Conservation (phyloP, 2,329 filamentous ascomycete species). For the Penicillium corylophilum region DNA sequence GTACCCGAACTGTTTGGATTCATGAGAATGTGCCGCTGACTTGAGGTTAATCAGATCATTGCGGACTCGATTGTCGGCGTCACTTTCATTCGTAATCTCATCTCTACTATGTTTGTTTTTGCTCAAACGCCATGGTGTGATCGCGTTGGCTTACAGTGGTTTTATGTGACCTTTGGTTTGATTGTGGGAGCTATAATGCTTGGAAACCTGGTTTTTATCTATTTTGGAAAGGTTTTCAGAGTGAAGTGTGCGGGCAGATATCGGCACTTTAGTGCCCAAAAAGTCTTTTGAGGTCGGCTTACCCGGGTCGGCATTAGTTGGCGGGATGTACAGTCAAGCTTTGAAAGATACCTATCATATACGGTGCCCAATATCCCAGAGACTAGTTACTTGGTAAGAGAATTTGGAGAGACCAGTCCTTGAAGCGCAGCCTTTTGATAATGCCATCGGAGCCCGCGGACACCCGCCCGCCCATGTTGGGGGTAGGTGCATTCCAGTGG, state of each 20-base stretch:
- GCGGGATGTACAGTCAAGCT: not conserved
- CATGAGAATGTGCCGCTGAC: not conserved
- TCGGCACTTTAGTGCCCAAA: slow-evolving; percentile 31
- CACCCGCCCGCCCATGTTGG: not conserved
- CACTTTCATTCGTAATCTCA: slow-evolving; percentile 46
- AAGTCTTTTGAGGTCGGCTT: not conserved
- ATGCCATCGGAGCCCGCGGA: not conserved
- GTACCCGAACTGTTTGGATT: too few species aligned
- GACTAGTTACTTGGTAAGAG: too few species aligned
- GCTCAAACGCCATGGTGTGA: slow-evolving; percentile 44
- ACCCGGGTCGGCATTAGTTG: not conserved
- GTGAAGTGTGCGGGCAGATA: slow-evolving; percentile 33
- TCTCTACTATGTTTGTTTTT: slow-evolving; percentile 49
- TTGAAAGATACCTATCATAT: not conserved
- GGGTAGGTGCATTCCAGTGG: too few species aligned
- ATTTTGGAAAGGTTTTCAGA: slow-evolving; percentile 36
- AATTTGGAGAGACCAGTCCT: not conserved
- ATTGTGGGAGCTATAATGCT: slow-evolving; percentile 28
- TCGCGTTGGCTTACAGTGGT: slow-evolving; percentile 39
- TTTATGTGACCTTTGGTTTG: slow-evolving; percentile 42
- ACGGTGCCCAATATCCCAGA: not conserved
- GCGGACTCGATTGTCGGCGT: slow-evolving; percentile 49
- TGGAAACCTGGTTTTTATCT: slow-evolving; percentile 17
- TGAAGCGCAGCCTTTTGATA: not conserved
- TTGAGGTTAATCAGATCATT: slow-evolving; percentile 39